A percentile compares a stretch with the other conserved stretches of the same genome.
Conservation (phyloP, 495 filamentous ascomycete species). For the Aspergillus taichungensis region DNA sequence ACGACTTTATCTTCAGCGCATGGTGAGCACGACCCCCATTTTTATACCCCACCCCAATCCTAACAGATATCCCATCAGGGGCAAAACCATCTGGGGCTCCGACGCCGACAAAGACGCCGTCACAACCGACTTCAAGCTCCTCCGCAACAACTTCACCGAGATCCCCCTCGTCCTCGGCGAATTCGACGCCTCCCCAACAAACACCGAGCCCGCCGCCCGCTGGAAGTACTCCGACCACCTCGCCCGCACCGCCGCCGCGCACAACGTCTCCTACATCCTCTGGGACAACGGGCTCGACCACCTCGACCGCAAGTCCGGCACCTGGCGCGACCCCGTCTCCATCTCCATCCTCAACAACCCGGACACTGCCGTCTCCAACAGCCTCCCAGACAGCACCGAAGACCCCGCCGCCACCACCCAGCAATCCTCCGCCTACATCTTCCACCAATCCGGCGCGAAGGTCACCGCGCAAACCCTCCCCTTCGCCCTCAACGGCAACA, state of each 20-base stretch:
- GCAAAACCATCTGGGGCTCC: conserved; percentile 53
- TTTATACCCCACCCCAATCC: not conserved
- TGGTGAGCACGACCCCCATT: conserved; percentile 15
- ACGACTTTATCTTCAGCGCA: conserved; percentile 44
- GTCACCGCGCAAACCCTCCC: conserved; percentile 34
- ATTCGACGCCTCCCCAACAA: conserved; percentile 40
- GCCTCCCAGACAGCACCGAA: conserved; percentile 44
- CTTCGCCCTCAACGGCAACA: conserved; percentile 49
- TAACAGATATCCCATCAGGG: conserved; percentile 21
- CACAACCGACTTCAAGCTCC: conserved; percentile 39
- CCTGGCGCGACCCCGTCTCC: conserved; percentile 43
- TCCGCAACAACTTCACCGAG: conserved; percentile 45
- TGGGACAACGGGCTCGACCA: conserved; percentile 50
- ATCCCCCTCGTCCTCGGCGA: conserved; percentile 53
- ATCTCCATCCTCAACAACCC: conserved; percentile 40
- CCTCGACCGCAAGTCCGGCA: conserved; percentile 31
- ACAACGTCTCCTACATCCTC: conserved; percentile 39
- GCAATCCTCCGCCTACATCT: conserved; percentile 43
- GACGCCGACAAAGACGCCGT: conserved; percentile 43
- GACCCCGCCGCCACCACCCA: conserved; percentile 38
- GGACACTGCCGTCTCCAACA: conserved; percentile 35
- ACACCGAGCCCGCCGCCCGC: conserved; percentile 45
- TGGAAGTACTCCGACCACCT: conserved; percentile 53
- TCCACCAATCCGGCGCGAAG: conserved; percentile 41
- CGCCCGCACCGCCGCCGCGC: conserved; percentile 34